Percentiles rank a stretch among this genome's conserved stretches.
phyloP scores from a whole-genome alignment of 805 yeast species.

The Metschnikowia koreensis region DNA sequence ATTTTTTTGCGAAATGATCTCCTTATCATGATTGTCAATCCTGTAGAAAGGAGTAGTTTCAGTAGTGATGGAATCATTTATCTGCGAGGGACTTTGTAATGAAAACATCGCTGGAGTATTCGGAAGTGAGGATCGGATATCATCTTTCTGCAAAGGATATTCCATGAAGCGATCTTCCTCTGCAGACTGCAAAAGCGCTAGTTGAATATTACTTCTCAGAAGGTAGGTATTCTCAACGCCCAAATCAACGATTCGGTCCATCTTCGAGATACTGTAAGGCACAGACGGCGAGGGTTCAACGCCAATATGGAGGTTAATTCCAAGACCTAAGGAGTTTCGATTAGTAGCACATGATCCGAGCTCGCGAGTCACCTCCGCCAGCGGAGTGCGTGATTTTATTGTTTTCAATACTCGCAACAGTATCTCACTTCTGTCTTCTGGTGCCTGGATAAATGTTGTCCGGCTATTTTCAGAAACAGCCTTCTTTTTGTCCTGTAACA shows the following conservation, averaged over 20 bases:
- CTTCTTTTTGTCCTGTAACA: conserved; percentile 1
- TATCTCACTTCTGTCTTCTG: background rate
- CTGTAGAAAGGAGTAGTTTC: conserved; percentile 10
- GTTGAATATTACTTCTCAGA: conserved; percentile 7
- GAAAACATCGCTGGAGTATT: conserved; percentile 8
- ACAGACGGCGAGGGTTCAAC: conserved; percentile 25
- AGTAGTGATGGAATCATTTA: background rate
- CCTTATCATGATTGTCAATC: background rate
- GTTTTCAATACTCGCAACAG: background rate
- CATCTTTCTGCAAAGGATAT: background rate
- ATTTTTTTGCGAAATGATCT: background rate
- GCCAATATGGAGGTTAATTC: conserved; percentile 30
- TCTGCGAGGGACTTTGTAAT: conserved; percentile 1
- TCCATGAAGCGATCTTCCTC: background rate
- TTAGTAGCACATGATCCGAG: background rate
- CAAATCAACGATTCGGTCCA: conserved; percentile 29
- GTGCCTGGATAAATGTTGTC: background rate
- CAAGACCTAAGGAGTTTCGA: conserved; percentile 21
- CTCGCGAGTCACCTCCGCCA: conserved; percentile 2
- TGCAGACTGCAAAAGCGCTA: conserved; percentile 9
- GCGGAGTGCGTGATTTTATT: conserved; percentile 4
- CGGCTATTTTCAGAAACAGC: background rate
- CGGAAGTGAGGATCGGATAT: conserved; percentile 4
- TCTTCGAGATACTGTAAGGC: conserved; percentile 34
- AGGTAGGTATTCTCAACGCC: conserved; percentile 7